Base-by-base conservation (phyloP, 192 early-diverging fungal species). In the Coemansia sp. region DNA sequence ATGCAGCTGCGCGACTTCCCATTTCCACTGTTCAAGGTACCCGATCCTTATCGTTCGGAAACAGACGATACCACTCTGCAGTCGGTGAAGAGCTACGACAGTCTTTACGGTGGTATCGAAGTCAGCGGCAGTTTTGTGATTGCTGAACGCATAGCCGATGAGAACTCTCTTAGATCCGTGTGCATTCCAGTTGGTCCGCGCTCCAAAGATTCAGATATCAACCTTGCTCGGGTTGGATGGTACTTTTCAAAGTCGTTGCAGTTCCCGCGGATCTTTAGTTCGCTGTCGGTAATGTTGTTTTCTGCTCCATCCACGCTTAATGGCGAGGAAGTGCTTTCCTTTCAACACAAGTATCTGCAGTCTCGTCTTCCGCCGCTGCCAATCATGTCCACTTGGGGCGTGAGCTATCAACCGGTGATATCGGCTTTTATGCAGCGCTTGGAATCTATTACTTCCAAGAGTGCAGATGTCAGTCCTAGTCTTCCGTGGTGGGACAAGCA, bases 401-500 rank as follows among this genome's bases (percentile, higher is more conserved):
- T 77, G 2, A 73, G 81, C 57, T 77, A 80, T 49, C 85, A 86
- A 63, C 81, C 85, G 0, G 77, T 76, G 11, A 76, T 86, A 23
- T 80, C 81, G 1, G 76, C 85, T n/a, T 64, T 84, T 32, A 79
- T 83, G 69, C 85, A 86, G 67, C 75, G 85, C 12, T 47, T 86
- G 18, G 85, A 86, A 45, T 67, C 77, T 4, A 65, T 68, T 1
- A 83, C 81, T 6, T 76, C 75, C 16, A 76, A 83, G 58, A 84
- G 75, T 40, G 75, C 79, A 44, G 85, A 86, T 18, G 68, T 75
- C 48, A 83, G 81, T 10, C 85, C 85, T 0, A 65, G 72, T 8
- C 57, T 86, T 21, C 77, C 77, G 8, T 86, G 85, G 85, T 86
- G 85, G 85, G 85, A 86, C 64, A 86, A 86, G 68, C 60, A 83